These are phyloP conservation scores for Albophoma yamanashiensis DNA, from an alignment of 2,329 filamentous ascomycete genomes.

Conservation along the genomic window DNA sequence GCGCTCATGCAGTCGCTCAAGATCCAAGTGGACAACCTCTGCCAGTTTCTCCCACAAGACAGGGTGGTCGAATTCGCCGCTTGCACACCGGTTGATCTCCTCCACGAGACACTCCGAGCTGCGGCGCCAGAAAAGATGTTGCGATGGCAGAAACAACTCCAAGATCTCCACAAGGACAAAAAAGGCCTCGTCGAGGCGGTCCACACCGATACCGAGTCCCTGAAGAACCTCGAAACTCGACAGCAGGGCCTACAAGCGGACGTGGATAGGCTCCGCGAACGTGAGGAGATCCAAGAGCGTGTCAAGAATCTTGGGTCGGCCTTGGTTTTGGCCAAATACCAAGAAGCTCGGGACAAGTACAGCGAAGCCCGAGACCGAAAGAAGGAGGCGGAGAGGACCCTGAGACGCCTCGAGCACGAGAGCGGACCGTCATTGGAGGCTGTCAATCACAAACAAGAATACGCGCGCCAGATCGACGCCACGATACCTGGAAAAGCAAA, in stretches of 20 bases:
- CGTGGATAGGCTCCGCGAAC: slow-evolving; percentile 71
- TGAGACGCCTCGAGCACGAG: slow-evolving; percentile 47
- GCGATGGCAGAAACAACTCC: slow-evolving; percentile 65
- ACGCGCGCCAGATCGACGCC: slow-evolving; percentile 45
- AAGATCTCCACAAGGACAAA: slow-evolving; percentile 55
- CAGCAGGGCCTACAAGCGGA: slow-evolving; percentile 69
- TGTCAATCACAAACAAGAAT: slow-evolving; percentile 59
- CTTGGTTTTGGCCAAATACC: slow-evolving; percentile 56
- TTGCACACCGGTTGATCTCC: slow-evolving; percentile 68
- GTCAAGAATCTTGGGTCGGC: slow-evolving; percentile 55
- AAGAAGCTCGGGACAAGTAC: slow-evolving; percentile 36
- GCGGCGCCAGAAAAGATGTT: slow-evolving; percentile 76
- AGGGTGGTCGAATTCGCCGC: slow-evolving; percentile 89
- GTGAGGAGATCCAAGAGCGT: slow-evolving; percentile 54
- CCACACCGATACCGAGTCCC: slow-evolving; percentile 46
- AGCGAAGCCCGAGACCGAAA: slow-evolving; percentile 43
- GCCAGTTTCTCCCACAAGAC: slow-evolving; percentile 94
- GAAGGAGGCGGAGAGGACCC: slow-evolving; percentile 42
- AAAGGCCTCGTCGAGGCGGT: slow-evolving; percentile 51
- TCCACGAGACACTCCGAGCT: slow-evolving; percentile 79
- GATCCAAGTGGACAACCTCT: slow-evolving; percentile 96
- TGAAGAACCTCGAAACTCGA: slow-evolving; percentile 59
- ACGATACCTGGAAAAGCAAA: slow-evolving; percentile 44
- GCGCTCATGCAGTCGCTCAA: slow-evolving; percentile 59
- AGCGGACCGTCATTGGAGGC: slow-evolving; percentile 58